A percentile compares a stretch with the other conserved stretches of the same genome.
Conservation (phyloP, 2,329 filamentous ascomycete genomes). For the Aspergillus latus region DNA sequence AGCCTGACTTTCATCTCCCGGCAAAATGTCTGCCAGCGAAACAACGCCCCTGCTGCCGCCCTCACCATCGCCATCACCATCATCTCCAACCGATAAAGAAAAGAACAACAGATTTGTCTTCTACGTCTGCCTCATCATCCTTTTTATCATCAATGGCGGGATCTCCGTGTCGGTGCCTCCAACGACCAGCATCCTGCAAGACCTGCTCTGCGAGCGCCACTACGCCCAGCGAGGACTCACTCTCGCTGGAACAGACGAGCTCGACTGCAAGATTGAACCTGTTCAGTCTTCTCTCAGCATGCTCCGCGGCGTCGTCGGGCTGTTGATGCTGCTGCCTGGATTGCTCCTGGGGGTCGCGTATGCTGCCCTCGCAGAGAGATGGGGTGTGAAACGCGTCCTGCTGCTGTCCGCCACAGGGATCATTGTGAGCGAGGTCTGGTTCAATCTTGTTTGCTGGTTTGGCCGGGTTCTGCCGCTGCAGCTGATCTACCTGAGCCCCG, state of each 20-base stretch:
- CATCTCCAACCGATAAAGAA: not conserved
- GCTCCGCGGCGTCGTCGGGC: not conserved
- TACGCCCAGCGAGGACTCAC: not conserved
- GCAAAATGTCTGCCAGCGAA: not conserved
- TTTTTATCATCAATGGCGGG: not conserved
- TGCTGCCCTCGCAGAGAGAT: not conserved
- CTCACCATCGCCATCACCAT: not conserved
- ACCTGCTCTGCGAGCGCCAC: not conserved
- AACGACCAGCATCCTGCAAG: not conserved
- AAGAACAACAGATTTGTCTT: not conserved
- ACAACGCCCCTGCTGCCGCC: not conserved
- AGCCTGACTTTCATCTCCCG: too few species aligned
- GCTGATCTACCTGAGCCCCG: not conserved
- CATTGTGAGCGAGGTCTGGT: not conserved
- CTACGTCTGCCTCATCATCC: not conserved
- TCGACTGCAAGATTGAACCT: not conserved
- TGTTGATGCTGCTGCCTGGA: not conserved
- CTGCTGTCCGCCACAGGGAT: not conserved
- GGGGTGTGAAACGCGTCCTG: not conserved
- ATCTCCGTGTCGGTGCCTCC: not conserved
- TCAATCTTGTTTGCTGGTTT: not conserved
- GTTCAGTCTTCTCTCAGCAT: not conserved
- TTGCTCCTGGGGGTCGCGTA: not conserved
- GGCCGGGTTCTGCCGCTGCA: not conserved
- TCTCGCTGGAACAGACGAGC: not conserved